A percentile compares a stretch with the other conserved stretches of the same genome.
Conservation (phyloP, 768 basidiomycete genomes). For the Galerina marginata region DNA sequence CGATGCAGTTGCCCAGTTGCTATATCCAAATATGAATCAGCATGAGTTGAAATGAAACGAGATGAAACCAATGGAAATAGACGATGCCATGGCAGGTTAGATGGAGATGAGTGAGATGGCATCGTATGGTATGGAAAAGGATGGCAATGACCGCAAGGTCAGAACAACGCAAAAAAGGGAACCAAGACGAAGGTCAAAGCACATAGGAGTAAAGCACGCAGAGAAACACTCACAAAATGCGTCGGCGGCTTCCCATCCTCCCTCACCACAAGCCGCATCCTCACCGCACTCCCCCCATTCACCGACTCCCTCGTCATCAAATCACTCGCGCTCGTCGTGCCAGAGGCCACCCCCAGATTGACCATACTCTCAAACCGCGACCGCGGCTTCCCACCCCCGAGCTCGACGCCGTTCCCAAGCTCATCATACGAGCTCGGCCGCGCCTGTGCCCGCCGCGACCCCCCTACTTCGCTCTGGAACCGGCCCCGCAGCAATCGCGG, state of each 20-base stretch:
- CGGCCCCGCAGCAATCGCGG: constrained; percentile 60
- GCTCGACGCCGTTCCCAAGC: constrained; percentile 40
- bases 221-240: constrained; percentile 72
- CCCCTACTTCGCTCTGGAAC: constrained; percentile 78
- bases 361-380: constrained; percentile 79
- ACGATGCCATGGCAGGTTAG: neutral
- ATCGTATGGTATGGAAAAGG: neutral
- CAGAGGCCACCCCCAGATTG: constrained; percentile 58
- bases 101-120: constrained; percentile 1
- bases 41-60: constrained; percentile 14
- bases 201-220: constrained; percentile 1
- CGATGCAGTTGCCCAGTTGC: constrained; percentile 99
- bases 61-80: neutral
- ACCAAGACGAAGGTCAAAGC: neutral
- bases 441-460: constrained; percentile 53
- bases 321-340: constrained; percentile 69
- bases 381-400: constrained; percentile 38
- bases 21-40: constrained; percentile 37
- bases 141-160: neutral
- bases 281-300: constrained; percentile 61
- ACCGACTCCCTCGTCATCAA: constrained; percentile 62
- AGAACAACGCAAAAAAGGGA: neutral
- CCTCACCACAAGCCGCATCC: constrained; percentile 74
- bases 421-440: constrained; percentile 77
- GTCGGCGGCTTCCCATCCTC: constrained; percentile 83